Evolutionary conservation across 495 filamentous ascomycete genomes (phyloP), one percentile per base, ranked within the genome.

Genomic region (Xylona heveae): DNA sequence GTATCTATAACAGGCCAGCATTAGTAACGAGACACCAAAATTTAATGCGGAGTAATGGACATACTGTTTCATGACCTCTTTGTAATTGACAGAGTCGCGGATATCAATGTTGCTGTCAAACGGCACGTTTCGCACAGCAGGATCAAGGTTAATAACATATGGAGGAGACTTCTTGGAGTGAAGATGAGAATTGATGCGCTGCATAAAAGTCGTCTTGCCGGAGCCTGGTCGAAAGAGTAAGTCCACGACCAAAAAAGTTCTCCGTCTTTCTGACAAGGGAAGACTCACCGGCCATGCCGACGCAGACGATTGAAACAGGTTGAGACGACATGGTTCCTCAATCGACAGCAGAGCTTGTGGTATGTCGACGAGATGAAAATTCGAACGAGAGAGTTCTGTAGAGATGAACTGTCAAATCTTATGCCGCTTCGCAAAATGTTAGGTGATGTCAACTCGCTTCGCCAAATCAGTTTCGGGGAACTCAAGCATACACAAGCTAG

Each of bases 61-160:
- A 15, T 27, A 95, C 48, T 93, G 79, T 51, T 79, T 81, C 88
- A 99, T 99, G 39, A 99, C 88, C 52, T 99, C 85, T 51, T 92
- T 90, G 64, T 99, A 99, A 58, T 99, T 92, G 46, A 99, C 81
- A 18, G 75, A 83, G 53, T 99, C 90, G 37, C 90, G 81, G 44
- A 99, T 99, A 52, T 99, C 88, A 59, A 99, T 94, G 54, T 99
- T 95, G 56, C 70, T 70, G 37, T 91, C 81, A 52, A 94, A 99
- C n/a, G 88, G 90, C n/a, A 94, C 74, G 36, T 70, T 77, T 36
- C 76, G 68, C 19, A 99, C 85, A 23, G 90, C 88, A 4, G 88
- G 88, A 51, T 99, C 88, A 27, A 99, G 75, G 53, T 99, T 99
- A 38, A 99, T 71, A 26, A 95, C 79, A 50, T 99, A 99, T 12